A percentile compares a stretch with the other conserved stretches of the same genome.
Conservation (phyloP, 331 rosid genomes). For the Saraca asoca region DNA sequence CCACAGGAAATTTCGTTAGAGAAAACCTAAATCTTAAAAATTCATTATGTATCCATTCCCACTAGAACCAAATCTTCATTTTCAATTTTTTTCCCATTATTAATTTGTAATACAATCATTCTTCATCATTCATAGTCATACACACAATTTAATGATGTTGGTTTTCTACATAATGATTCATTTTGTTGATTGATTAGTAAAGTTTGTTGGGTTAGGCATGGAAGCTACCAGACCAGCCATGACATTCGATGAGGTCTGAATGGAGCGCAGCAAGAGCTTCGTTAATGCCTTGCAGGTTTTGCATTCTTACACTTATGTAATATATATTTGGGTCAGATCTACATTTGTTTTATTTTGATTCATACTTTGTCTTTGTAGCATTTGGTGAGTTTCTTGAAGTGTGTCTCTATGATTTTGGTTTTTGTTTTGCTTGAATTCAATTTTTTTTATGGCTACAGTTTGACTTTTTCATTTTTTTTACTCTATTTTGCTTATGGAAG, state of each 20-base stretch:
- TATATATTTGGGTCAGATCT: constrained; percentile 9
- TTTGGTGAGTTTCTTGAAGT: not conserved
- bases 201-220: constrained; percentile 40
- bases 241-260: constrained; percentile 83
- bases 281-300: constrained; percentile 83
- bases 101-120: too few relatives aligned
- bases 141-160: not conserved
- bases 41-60: too few relatives aligned
- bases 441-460: too few relatives aligned
- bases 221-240: constrained; percentile 63
- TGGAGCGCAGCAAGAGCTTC: constrained; percentile 86
- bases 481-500: too few relatives aligned
- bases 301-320: constrained; percentile 3
- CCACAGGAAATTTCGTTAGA: too few relatives aligned
- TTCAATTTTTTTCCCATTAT: too few relatives aligned
- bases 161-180: not conserved
- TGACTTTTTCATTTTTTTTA: not conserved
- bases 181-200: not conserved
- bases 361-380: constrained; percentile 7
- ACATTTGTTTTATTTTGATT: constrained; percentile 15
- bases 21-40: too few relatives aligned
- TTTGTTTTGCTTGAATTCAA: not conserved
- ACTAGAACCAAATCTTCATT: too few relatives aligned
- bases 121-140: too few relatives aligned
- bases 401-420: not conserved